Percentiles rank a stretch among this genome's conserved stretches.
These are phyloP conservation scores for Kazachstania sp. DNA, from an alignment of 1,139 yeast genomes.

Conservation along the genomic window DNA sequence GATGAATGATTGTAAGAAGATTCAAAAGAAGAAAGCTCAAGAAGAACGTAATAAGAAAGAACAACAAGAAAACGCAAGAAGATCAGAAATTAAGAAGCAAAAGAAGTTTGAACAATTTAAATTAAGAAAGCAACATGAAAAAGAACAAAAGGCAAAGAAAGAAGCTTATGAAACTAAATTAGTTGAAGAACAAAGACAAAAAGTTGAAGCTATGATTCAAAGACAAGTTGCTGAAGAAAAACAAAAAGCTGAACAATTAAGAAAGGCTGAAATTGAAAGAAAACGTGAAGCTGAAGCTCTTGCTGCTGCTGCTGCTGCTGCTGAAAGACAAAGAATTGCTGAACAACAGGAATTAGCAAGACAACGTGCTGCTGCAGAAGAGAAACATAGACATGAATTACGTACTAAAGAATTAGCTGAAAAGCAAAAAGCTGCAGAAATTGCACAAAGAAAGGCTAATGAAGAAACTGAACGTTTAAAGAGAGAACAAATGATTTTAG, in stretches of 20 bases:
- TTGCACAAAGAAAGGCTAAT: neutral
- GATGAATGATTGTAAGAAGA: constrained; percentile 1
- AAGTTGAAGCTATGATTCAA: neutral
- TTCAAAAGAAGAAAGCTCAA: constrained; percentile 3
- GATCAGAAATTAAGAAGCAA: neutral
- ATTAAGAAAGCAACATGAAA: constrained; percentile 3
- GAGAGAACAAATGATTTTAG: constrained; percentile 1
- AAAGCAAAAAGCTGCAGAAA: neutral
- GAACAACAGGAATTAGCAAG: neutral
- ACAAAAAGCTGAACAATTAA: constrained; percentile 3
- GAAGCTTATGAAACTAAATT: constrained; percentile 1
- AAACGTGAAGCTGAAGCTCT: neutral
- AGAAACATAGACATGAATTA: neutral
- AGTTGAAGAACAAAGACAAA: neutral
- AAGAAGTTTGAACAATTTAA: neutral
- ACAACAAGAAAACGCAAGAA: constrained; percentile 1
- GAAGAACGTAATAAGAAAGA: constrained; percentile 3
- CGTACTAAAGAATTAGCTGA: neutral
- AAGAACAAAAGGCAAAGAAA: neutral
- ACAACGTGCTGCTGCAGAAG: neutral
- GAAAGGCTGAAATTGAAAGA: neutral
- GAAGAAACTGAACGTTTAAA: neutral
- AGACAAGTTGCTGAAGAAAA: neutral
- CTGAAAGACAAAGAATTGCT: neutral
- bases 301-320: neutral